Evolutionary conservation across 345 rosid genomes (phyloP), one percentile per base, ranked within the genome.

Genomic region (Dovyalis caffra): DNA sequence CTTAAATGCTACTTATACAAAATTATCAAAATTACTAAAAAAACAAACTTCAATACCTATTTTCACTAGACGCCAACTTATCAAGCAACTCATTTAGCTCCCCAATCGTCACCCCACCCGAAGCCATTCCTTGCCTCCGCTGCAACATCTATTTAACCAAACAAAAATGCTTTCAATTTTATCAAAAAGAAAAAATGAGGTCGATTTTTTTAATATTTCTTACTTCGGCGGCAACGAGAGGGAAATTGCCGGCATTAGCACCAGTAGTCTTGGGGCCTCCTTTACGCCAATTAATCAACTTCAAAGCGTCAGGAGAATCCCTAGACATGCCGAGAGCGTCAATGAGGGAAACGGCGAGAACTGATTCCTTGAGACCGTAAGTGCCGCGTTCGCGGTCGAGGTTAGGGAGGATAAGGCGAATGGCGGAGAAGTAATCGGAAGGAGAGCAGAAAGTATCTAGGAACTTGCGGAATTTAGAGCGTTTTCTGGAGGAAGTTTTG

Each of bases 221-320:
- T 18, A 90, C 92, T 90, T 95, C 97, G n/a, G 88, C 71, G 18
- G 97, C 95, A 20, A 95, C 92, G 16, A 92, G 79, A 0, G 97
- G 77, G 67, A 92, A 92, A 62, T 91, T 91, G 32, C 99, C 99
- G 56, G 97, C 97, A 77, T 89, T 90, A 62, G 84, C 84, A 15
- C 92, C 97, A 43, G 89, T 43, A 14, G 49, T 84, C 53, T 78
- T 89, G 45, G 95, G 85, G 35, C 94, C 97, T 0, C 95, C 97
- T 25, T 90, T 93, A 10, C 99, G 99, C 99, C 99, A 95, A 83
- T 95, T 92, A 83, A 91, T 79, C 70, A 92, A 97, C 51, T 95
- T 95, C 61, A 90, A 64, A 20, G 97, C 97, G 70, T 95, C 97
- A 3, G 86, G 82, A 37, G 99, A 90, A 45, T 95, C 97, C n/a